Base-by-base conservation (phyloP, 306 rosid species). In the Fragaria iinumae region DNA sequence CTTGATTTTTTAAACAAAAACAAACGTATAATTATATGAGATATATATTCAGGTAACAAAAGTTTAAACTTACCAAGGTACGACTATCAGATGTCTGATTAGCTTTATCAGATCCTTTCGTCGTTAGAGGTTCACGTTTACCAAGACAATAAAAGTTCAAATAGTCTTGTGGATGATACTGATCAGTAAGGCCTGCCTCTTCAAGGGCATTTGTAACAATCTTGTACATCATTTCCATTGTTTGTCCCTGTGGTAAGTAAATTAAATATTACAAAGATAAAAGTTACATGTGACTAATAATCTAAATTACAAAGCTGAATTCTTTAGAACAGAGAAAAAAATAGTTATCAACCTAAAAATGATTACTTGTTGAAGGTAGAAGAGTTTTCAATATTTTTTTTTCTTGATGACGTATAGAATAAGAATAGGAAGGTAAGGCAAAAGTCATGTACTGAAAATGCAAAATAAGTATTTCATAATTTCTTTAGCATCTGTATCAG, bases 201-300 rank as follows among this genome's bases (percentile, higher is more conserved):
- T 69, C 44, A 67, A 91, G 91, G 63, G 91, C 90, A 74, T 86
- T 83, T 27, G 86, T 83, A 77, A 91, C 1, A 10, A 91, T 67
- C 71, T 67, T 73, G 80, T 89, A 91, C 96, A 91, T 89, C 96
- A 91, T 91, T 10, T 84, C 72, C 93, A 91, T 91, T 81, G 96
- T 89, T 56, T 91, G 96, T 73, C 85, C 88, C 90, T 88, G 90
- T 67, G 72, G 34, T 57, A 53, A 83, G 44, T 41, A 41, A 41
- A 41, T 41, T 41, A 41, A 55, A 62, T 63, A 23, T 47, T 49
- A 14, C 34, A 47, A 25, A 45, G 4, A 14, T 48, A 48, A 48
- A 45, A 48, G 4, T 16, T 48, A 14, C 6, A 44, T n/a, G n/a
- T n/a, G n/a, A 32, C 36, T 32, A 32, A 32, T 32, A 32, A 32